Conservation (phyloP, 257 asterid species). For the Fraxinus americana region DNA sequence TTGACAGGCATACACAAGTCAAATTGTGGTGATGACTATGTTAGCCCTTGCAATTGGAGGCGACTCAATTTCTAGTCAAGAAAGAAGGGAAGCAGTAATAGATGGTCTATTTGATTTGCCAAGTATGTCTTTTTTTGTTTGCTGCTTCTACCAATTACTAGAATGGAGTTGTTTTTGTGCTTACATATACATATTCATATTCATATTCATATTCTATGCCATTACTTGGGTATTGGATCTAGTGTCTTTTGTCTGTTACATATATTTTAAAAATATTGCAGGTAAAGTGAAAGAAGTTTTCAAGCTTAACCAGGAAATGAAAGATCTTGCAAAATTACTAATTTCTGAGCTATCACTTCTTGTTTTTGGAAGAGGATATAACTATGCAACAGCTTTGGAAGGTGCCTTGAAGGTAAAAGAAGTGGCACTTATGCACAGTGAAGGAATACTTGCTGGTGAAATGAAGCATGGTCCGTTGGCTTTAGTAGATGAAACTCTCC, state of each 20-base stretch:
- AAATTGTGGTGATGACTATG: conserved; percentile 98
- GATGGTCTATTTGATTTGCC: conserved; percentile 92
- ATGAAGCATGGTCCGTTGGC: conserved; percentile 99
- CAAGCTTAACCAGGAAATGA: conserved; percentile 55
- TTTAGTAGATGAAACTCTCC: conserved; percentile 91
- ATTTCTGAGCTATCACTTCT: conserved; percentile 93
- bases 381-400: conserved; percentile 92
- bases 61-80: conserved; percentile 75
- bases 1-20: conserved; percentile 95
- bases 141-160: conserved; percentile 15
- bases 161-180: not conserved
- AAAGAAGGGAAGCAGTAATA: conserved; percentile 81
- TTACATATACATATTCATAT: not conserved
- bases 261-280: conserved; percentile 34
- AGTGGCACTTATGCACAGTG: conserved; percentile 98
- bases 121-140: conserved; percentile 45
- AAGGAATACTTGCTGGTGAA: conserved; percentile 98
- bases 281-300: conserved; percentile 89
- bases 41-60: conserved; percentile 94
- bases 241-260: conserved; percentile 1
- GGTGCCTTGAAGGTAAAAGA: conserved; percentile 99
- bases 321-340: conserved; percentile 56
- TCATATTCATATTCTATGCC: not conserved
- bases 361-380: conserved; percentile 96
- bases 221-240: conserved; percentile 1